Evolutionary conservation across 495 filamentous ascomycete genomes (phyloP).

Genomic region (Zalerion maritima): DNA sequence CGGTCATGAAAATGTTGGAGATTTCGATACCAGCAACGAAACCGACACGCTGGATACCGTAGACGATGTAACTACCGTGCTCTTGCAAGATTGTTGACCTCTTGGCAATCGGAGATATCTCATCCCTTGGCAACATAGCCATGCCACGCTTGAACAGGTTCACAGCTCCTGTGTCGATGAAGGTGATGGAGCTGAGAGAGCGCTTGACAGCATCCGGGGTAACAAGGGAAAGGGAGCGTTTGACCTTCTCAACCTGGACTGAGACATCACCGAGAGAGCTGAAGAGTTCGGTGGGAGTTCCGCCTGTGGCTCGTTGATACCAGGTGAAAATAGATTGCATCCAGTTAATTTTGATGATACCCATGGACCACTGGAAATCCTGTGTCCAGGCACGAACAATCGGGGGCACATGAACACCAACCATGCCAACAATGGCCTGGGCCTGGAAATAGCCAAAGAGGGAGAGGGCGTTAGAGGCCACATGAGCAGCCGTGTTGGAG

Average conservation of each 20-base stretch:
- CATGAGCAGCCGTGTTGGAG: slow-evolving; percentile 93
- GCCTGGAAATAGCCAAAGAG: slow-evolving; percentile 93
- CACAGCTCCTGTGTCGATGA: slow-evolving; percentile 21
- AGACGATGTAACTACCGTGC: slow-evolving; percentile 49
- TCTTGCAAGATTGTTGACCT: slow-evolving; percentile 31
- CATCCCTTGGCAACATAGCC: slow-evolving; percentile 34
- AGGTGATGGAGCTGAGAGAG: no score
- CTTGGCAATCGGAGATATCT: slow-evolving; percentile 28
- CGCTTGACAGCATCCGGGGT: slow-evolving; percentile 13
- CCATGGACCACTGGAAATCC: slow-evolving; percentile 98
- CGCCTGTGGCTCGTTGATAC: slow-evolving; percentile 92
- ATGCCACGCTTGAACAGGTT: slow-evolving; percentile 31
- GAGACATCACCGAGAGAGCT: slow-evolving; percentile 60
- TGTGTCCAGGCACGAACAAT: slow-evolving; percentile 91
- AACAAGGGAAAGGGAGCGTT: slow-evolving; percentile 30
- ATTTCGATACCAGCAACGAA: slow-evolving; percentile 74
- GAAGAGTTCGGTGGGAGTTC: slow-evolving; percentile 68
- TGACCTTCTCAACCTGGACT: slow-evolving; percentile 64
- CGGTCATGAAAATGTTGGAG: slow-evolving; percentile 91
- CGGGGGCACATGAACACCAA: slow-evolving; percentile 69
- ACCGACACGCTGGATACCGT: slow-evolving; percentile 79
- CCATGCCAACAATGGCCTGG: slow-evolving; percentile 90
- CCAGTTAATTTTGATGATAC: slow-evolving; percentile 79
- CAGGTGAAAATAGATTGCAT: slow-evolving; percentile 81
- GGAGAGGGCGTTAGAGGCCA: slow-evolving; percentile 83